Conservation (phyloP, 1,139 yeast genomes). For the Sugiyamaella sp. region DNA sequence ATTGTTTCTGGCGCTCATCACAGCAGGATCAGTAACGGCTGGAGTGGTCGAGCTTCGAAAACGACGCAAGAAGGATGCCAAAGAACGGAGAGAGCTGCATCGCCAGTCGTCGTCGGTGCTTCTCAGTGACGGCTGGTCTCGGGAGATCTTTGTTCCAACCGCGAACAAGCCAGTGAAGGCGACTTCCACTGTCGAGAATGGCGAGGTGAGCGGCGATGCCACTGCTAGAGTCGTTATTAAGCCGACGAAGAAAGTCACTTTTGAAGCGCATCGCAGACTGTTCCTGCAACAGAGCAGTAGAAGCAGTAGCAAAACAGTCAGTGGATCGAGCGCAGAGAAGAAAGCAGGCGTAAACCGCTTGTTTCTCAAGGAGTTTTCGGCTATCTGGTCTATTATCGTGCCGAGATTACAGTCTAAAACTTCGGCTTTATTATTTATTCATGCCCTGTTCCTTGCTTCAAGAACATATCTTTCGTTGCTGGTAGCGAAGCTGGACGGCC, state of each 20-base stretch:
- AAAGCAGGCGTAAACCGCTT: conserved; percentile 53
- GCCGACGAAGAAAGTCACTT: conserved; percentile 60
- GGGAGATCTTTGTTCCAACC: conserved; percentile 51
- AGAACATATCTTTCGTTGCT: conserved; percentile 87
- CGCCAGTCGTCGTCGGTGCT: conserved; percentile 37
- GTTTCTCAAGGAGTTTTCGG: conserved; percentile 71
- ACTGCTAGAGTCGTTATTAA: conserved; percentile 56
- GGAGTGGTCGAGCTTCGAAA: conserved; percentile 15
- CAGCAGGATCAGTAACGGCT: conserved; percentile 15
- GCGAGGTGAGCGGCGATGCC: conserved; percentile 14
- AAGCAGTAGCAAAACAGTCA: conserved; percentile 32
- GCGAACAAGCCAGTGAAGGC: conserved; percentile 23
- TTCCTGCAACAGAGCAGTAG: conserved; percentile 59
- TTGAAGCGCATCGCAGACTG: conserved; percentile 68
- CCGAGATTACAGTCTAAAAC: conserved; percentile 75
- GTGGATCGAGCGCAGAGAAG: conserved; percentile 26
- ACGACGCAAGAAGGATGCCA: conserved; percentile 15
- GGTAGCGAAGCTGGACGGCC: conserved; percentile 90
- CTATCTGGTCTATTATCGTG: conserved; percentile 79
- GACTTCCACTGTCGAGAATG: conserved; percentile 3
- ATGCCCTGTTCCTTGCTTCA: conserved; percentile 72
- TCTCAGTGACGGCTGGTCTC: conserved; percentile 36
- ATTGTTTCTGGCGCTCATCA: background rate
- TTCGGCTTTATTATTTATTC: conserved; percentile 65
- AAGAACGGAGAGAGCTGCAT: conserved; percentile 27